Percentiles rank a stretch among this genome's conserved stretches.
These are phyloP conservation scores for Naganishia liquefaciens DNA, from an alignment of 1,284 basidiomycete species.

Conservation along the genomic window DNA sequence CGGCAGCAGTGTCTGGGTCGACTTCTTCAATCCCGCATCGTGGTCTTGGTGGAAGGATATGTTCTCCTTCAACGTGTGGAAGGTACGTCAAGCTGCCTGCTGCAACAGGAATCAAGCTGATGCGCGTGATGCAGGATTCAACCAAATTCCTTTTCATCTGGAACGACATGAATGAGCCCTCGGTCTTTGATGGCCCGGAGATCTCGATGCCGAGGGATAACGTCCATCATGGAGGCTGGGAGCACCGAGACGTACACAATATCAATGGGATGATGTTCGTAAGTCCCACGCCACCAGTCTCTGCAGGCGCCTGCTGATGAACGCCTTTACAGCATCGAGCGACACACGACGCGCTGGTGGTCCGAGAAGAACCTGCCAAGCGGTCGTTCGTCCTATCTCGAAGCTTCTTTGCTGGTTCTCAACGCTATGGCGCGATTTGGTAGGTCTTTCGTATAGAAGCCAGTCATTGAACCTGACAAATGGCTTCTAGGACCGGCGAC, in stretches of 20 bases:
- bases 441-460: slow-evolving; percentile 23
- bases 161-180: slow-evolving; percentile 99
- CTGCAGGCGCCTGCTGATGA: slow-evolving; percentile 31
- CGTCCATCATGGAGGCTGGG: slow-evolving; percentile 87
- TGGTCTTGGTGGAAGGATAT: slow-evolving; percentile 90
- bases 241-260: slow-evolving; percentile 81
- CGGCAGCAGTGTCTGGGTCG: slow-evolving; percentile 91
- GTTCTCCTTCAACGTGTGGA: slow-evolving; percentile 66
- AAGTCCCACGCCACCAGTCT: slow-evolving; percentile 34
- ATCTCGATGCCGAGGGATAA: slow-evolving; percentile 96
- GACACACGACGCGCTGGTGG: slow-evolving; percentile 78
- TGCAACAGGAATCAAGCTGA: neutral
- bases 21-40: slow-evolving; percentile 88
- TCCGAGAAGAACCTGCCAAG: slow-evolving; percentile 70
- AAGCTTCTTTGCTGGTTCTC: slow-evolving; percentile 92
- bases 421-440: slow-evolving; percentile 96
- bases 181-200: slow-evolving; percentile 97
- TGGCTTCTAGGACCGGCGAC: slow-evolving; percentile 70
- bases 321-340: slow-evolving; percentile 66
- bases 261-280: slow-evolving; percentile 57
- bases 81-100: slow-evolving; percentile 39
- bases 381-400: slow-evolving; percentile 95
- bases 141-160: slow-evolving; percentile 84
- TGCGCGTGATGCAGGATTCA: slow-evolving; percentile 47
- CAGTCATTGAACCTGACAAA: neutral